phyloP scores from a whole-genome alignment of 1,284 basidiomycete genomes.

The Afroboletus lepidellus region DNA sequence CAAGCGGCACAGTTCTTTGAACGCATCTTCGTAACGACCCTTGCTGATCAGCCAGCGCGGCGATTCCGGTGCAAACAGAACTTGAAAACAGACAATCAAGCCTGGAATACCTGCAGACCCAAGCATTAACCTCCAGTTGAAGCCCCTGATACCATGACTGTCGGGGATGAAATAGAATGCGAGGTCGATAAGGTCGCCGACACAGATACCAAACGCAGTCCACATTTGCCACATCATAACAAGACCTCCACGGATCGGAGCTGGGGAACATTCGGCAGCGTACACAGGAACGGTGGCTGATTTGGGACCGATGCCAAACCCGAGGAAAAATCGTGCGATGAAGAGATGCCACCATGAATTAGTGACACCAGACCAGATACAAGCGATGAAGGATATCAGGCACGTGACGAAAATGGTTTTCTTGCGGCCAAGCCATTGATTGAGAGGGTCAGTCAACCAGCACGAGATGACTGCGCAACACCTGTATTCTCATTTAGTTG shows the following conservation, averaged over 20 bases:
- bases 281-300: constrained; percentile 63
- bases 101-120: constrained; percentile 62
- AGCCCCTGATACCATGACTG: constrained; percentile 44
- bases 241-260: constrained; percentile 71
- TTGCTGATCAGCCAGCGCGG: constrained; percentile 77
- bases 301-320: constrained; percentile 72
- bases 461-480: constrained; percentile 58
- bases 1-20: constrained; percentile 58
- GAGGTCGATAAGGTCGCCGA: constrained; percentile 57
- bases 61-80: constrained; percentile 56
- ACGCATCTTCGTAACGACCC: constrained; percentile 65
- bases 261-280: constrained; percentile 68
- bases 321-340: constrained; percentile 65
- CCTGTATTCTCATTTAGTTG: constrained; percentile 18
- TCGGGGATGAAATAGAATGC: constrained; percentile 56
- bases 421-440: constrained; percentile 67
- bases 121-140: constrained; percentile 71
- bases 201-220: constrained; percentile 75
- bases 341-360: constrained; percentile 74
- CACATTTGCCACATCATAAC: constrained; percentile 80
- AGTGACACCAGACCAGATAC: constrained; percentile 68
- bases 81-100: constrained; percentile 55
- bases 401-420: constrained; percentile 78
- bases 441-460: constrained; percentile 76
- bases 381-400: constrained; percentile 55